Evolutionary conservation across 75 land plant genomes (phyloP), one percentile per base, ranked within the genome.

Genomic region (Cunninghamia lanceolata): DNA sequence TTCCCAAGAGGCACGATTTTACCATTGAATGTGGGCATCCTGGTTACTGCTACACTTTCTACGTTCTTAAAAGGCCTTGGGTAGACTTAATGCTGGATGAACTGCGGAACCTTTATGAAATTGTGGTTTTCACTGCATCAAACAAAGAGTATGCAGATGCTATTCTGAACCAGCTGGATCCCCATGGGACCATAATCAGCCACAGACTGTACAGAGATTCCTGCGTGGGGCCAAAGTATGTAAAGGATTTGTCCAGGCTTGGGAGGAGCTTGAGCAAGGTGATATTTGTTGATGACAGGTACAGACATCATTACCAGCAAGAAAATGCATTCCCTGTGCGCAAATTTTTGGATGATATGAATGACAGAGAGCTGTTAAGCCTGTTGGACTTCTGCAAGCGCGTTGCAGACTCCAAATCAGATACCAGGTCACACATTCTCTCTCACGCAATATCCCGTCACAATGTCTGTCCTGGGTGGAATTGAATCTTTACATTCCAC

Each of bases 101-200:
- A n/a, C 52, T 90, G 50, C 17, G 63, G 16, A 70, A 53, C 0
- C 82, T 80, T 47, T 90, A 85, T 70, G 91, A 90, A 70, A 76
- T 90, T 39, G 91, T 90, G 11, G 59, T 88, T 17, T 90, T 89
- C 34, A 88, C 90, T 21, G 90, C 91, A 35, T 81, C 87, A 42
- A 34, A 70, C 80, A 38, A 76, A 9, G 76, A 85, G 32, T 90
- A 89, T 82, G 90, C 87, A 4, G 87, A 90, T 68, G 70, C 90
- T 28, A 28, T 88, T 17, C 30, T 90, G 47, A 90, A 90, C 54
- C 28, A 45, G 68, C 56, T 90, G 3, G 91, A 90, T 70, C 76
- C 70, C 6, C 46, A 88, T 40, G 32, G 75, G 15, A 39, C 8
- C 79, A 86, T 88, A 35, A 32, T 73, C 36, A 45, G 43, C 2